A percentile compares a stretch with the other conserved stretches of the same genome.
These are phyloP conservation scores for Moniliophthora roreri DNA, from an alignment of 1,284 basidiomycete species.

Conservation along the genomic window DNA sequence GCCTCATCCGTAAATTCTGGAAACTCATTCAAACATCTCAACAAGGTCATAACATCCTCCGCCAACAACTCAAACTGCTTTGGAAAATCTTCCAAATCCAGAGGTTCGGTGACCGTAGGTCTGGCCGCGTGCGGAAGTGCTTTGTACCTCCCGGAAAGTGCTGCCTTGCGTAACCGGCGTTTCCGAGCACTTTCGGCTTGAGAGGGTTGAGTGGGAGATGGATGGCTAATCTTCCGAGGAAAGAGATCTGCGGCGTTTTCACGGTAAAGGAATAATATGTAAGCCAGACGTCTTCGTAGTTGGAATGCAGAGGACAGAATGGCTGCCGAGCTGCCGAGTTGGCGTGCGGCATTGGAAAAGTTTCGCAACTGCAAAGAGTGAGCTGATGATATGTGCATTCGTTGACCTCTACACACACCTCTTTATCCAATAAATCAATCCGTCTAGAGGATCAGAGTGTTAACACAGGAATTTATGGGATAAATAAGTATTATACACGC, in stretches of 20 bases:
- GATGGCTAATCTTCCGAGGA: constrained; percentile 55
- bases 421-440: constrained; percentile 62
- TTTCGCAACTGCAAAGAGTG: constrained; percentile 52
- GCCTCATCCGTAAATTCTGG: constrained; percentile 74
- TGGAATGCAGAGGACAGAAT: constrained; percentile 70
- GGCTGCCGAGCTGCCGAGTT: constrained; percentile 69
- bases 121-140: constrained; percentile 46
- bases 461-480: too few relatives aligned
- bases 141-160: constrained; percentile 22
- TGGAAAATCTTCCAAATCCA: constrained; percentile 66
- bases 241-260: constrained; percentile 73
- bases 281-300: constrained; percentile 64
- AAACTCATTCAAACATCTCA: constrained; percentile 51
- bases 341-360: constrained; percentile 72
- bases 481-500: constrained; percentile 14
- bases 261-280: constrained; percentile 64
- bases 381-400: too few relatives aligned
- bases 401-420: constrained; percentile 36
- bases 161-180: constrained; percentile 18
- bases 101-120: constrained; percentile 50
- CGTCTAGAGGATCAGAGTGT: constrained; percentile 40
- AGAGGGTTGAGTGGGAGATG: constrained; percentile 21
- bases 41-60: constrained; percentile 60
- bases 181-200: not conserved
- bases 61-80: constrained; percentile 59